phyloP scores from a whole-genome alignment of 306 rosid species.

The Vachellia collinsii region DNA sequence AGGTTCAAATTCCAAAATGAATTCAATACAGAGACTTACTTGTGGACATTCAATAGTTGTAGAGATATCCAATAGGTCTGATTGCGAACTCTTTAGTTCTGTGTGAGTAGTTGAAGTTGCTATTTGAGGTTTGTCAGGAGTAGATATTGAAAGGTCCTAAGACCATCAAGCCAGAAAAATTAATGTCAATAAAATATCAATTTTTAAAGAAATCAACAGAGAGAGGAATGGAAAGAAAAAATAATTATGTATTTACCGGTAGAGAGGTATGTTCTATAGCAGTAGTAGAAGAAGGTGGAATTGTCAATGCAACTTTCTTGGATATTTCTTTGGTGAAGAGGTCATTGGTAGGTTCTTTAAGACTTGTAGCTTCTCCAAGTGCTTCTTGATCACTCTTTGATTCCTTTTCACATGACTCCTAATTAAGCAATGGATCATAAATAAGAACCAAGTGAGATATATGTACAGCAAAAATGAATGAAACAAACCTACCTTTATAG shows the following conservation, averaged over 20 bases:
- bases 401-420: neutral
- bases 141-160: too few relatives aligned
- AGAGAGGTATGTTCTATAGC: too few relatives aligned
- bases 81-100: neutral
- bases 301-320: neutral
- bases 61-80: neutral
- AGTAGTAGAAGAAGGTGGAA: too few relatives aligned
- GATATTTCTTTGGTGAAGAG: neutral
- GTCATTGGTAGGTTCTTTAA: neutral
- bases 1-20: too few relatives aligned
- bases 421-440: neutral
- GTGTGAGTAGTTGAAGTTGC: neutral
- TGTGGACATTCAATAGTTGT: neutral
- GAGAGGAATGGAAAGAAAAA: too few relatives aligned
- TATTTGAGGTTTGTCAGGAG: neutral
- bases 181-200: too few relatives aligned
- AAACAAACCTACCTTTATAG: neutral
- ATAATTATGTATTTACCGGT: too few relatives aligned
- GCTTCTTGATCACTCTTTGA: neutral
- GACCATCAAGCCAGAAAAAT: too few relatives aligned
- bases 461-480: neutral
- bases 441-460: neutral
- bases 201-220: too few relatives aligned
- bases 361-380: neutral
- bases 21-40: neutral